A percentile compares a stretch with the other conserved stretches of the same genome.
Evolutionary conservation across 352 stramenopile species (phyloP).

Genomic region (Sclerospora graminicola): DNA sequence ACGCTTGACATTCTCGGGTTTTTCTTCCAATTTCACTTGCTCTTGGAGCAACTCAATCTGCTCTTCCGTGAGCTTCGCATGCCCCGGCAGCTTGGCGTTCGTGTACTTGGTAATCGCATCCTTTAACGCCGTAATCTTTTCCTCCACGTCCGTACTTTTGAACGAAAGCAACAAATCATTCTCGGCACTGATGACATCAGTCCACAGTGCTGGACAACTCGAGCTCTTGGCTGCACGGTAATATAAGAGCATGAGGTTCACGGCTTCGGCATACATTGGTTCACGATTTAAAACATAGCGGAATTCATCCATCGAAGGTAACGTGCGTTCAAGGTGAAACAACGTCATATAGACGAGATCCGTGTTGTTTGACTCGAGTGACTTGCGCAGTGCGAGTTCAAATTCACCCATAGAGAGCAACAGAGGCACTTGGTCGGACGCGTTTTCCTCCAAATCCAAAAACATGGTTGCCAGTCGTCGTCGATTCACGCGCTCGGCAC

Average conservation of each 20-base stretch:
- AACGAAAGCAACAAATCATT: slow-evolving; percentile 68
- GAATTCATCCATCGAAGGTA: slow-evolving; percentile 77
- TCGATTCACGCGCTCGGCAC: slow-evolving; percentile 69
- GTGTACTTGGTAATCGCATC: slow-evolving; percentile 59
- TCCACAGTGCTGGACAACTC: slow-evolving; percentile 44
- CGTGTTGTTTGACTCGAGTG: slow-evolving; percentile 81
- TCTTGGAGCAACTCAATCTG: slow-evolving; percentile 82
- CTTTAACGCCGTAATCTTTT: slow-evolving; percentile 55
- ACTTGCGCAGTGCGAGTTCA: slow-evolving; percentile 83
- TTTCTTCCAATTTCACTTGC: slow-evolving; percentile 77
- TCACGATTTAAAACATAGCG: slow-evolving; percentile 64
- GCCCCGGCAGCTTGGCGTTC: slow-evolving; percentile 46
- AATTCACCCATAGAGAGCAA: slow-evolving; percentile 88
- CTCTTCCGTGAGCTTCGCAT: slow-evolving; percentile 73
- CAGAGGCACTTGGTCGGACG: slow-evolving; percentile 82
- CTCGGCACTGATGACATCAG: slow-evolving; percentile 51
- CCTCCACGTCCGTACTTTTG: slow-evolving; percentile 48
- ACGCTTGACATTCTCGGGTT: slow-evolving; percentile 71
- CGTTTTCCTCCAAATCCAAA: slow-evolving; percentile 78
- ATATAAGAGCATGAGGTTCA: slow-evolving; percentile 67
- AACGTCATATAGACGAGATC: slow-evolving; percentile 87
- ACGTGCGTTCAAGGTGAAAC: slow-evolving; percentile 75
- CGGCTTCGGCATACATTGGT: slow-evolving; percentile 58
- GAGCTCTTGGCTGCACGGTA: slow-evolving; percentile 70
- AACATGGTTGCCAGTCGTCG: slow-evolving; percentile 85